These are phyloP conservation scores for Emergomyces africanus DNA, from an alignment of 2,329 filamentous ascomycete species.

Conservation along the genomic window DNA sequence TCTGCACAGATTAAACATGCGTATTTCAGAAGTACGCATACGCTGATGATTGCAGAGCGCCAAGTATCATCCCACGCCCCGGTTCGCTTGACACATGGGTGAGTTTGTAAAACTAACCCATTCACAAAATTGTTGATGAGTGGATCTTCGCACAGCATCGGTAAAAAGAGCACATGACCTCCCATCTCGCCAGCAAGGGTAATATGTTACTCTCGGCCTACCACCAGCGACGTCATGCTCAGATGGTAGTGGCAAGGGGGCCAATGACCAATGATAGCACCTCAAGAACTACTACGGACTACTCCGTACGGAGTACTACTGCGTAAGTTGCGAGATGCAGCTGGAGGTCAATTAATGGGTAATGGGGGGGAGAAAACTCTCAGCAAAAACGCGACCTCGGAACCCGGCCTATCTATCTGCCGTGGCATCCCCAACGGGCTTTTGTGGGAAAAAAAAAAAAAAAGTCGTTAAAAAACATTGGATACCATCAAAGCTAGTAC, in stretches of 20 bases:
- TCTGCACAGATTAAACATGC: neutral
- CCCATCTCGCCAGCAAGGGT: too few species aligned
- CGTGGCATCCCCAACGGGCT: too few species aligned
- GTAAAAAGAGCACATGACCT: neutral
- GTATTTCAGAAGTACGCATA: neutral
- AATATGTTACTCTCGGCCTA: neutral
- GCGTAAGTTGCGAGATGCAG: too few species aligned
- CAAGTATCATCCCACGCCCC: neutral
- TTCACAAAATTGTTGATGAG: neutral
- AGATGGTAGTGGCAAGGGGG: neutral
- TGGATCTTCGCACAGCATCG: neutral
- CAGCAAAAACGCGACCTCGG: neutral
- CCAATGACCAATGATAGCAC: neutral
- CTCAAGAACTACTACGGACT: too few species aligned
- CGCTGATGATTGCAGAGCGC: neutral
- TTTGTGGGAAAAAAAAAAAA: too few species aligned
- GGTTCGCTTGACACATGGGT: neutral
- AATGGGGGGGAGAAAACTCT: too few species aligned
- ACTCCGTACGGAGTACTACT: too few species aligned
- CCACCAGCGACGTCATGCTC: neutral
- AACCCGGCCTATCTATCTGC: neutral
- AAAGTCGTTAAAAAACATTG: too few species aligned
- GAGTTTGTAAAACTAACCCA: neutral
- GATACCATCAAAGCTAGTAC: neutral
- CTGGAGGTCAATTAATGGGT: too few species aligned